Percentiles rank a stretch among this genome's conserved stretches.
Evolutionary conservation across 2,329 filamentous ascomycete genomes (phyloP).

Genomic region (Penicillium sp.): DNA sequence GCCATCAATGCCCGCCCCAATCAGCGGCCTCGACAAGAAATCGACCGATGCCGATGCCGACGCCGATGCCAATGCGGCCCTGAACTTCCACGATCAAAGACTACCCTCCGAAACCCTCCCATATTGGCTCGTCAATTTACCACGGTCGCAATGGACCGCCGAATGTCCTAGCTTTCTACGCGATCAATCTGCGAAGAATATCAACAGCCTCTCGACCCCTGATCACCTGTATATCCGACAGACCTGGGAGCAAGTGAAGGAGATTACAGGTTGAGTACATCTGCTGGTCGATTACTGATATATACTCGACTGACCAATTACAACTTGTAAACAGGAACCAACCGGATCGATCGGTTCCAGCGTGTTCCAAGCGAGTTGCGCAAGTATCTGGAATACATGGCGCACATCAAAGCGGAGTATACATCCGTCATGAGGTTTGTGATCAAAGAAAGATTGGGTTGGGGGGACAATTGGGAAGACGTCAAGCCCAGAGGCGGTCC

Average conservation of each 20-base stretch:
- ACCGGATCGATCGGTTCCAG: constrained; percentile 73
- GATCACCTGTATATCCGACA: constrained; percentile 63
- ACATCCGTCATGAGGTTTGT: constrained; percentile 79
- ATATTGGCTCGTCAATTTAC: constrained; percentile 83
- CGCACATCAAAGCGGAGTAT: constrained; percentile 61
- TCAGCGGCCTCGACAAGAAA: constrained; percentile 25
- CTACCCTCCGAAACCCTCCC: constrained; percentile 42
- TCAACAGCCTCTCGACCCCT: constrained; percentile 64
- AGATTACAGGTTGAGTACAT: constrained; percentile 53
- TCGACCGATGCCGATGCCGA: constrained; percentile 18
- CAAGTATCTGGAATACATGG: constrained; percentile 70
- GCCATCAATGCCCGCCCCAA: constrained; percentile 20
- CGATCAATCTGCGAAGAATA: constrained; percentile 65
- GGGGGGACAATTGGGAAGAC: constrained; percentile 51
- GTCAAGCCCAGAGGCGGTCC: constrained; percentile 29
- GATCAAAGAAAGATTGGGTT: constrained; percentile 65
- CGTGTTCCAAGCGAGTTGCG: constrained; percentile 73
- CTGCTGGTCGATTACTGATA: neutral
- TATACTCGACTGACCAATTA: neutral
- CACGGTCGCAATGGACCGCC: constrained; percentile 56
- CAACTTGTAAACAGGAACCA: constrained; percentile 46
- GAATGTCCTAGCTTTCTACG: constrained; percentile 71
- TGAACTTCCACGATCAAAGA: constrained; percentile 9
- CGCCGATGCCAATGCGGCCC: constrained; percentile 6
- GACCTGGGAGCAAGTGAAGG: constrained; percentile 67